Percentiles rank a stretch among this genome's conserved stretches.
Evolutionary conservation across 768 basidiomycete genomes (phyloP).

Genomic region (Ephemerocybe angulata): DNA sequence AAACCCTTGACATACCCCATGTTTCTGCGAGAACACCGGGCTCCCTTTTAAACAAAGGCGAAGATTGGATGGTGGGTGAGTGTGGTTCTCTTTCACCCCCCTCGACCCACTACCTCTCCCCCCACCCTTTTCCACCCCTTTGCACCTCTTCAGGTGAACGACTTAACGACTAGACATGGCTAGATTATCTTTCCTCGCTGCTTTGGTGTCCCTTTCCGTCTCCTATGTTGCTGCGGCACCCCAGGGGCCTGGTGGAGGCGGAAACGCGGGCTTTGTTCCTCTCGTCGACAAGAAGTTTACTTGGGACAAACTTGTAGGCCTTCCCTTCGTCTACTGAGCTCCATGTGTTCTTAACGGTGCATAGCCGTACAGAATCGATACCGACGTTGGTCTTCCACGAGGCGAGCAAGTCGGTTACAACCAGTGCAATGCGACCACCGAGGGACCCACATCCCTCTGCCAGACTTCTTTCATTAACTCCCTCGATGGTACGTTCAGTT

Average conservation of each 20-base stretch:
- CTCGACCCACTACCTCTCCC: neutral
- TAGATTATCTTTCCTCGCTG: neutral
- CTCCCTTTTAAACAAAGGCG: too few relatives aligned
- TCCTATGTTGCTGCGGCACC: neutral
- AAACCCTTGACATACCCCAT: too few relatives aligned
- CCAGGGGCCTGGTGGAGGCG: neutral
- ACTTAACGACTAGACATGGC: neutral
- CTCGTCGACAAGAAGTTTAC: conserved; percentile 1
- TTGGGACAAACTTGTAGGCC: conserved; percentile 1
- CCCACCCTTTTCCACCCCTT: neutral
- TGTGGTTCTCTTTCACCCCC: neutral
- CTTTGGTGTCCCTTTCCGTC: neutral
- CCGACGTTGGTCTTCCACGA: conserved; percentile 19
- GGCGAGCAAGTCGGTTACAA: conserved; percentile 56
- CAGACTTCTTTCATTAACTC: conserved; percentile 55
- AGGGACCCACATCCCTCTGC: conserved; percentile 48
- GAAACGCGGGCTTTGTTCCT: conserved; percentile 1
- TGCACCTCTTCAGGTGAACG: neutral
- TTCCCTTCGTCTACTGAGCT: neutral
- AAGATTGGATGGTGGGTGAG: too few relatives aligned
- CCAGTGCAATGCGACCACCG: conserved; percentile 61
- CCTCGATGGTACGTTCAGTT: conserved; percentile 29
- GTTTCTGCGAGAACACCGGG: too few relatives aligned
- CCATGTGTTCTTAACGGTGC: neutral
- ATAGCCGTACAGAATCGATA: conserved; percentile 12